Percentiles rank a stretch among this genome's conserved stretches.
phyloP scores from a whole-genome alignment of 441 rosid species.

The Breynia disticha region DNA sequence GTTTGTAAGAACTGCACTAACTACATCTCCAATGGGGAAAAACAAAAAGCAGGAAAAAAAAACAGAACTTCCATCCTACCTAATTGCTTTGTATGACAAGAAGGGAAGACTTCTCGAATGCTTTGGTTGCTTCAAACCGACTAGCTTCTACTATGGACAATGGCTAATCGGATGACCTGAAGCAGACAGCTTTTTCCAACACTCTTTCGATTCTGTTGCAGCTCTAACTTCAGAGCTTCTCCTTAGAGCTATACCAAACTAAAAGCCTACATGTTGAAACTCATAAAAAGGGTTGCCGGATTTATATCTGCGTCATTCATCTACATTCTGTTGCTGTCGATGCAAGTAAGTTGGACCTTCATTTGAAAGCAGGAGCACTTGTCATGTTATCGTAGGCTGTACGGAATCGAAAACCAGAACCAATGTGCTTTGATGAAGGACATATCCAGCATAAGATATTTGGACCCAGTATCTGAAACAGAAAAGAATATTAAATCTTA shows the following conservation, averaged over 20 bases:
- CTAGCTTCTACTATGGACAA: constrained; percentile 9
- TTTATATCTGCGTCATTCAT: not conserved
- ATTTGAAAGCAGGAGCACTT: constrained; percentile 25
- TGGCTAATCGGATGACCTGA: not conserved
- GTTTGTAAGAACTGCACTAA: constrained; percentile 7
- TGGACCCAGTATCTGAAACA: constrained; percentile 68
- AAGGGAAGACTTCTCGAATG: constrained; percentile 1
- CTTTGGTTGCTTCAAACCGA: not conserved
- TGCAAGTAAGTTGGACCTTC: constrained; percentile 1
- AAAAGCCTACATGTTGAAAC: not conserved
- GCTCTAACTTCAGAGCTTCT: too few relatives aligned
- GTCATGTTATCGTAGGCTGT: constrained; percentile 41
- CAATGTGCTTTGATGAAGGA: constrained; percentile 50
- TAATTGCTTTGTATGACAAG: not conserved
- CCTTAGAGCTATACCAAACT: too few relatives aligned
- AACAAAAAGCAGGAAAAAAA: not conserved
- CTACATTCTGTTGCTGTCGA: not conserved
- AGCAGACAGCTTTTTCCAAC: constrained; percentile 4
- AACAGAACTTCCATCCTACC: not conserved
- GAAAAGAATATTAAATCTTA: not conserved
- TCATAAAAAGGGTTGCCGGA: not conserved
- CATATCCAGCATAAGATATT: constrained; percentile 68
- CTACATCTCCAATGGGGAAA: not conserved
- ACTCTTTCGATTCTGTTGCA: not conserved
- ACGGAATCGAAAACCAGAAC: constrained; percentile 63